These are phyloP conservation scores for Morella rubra DNA, from an alignment of 306 rosid species.

Conservation along the genomic window DNA sequence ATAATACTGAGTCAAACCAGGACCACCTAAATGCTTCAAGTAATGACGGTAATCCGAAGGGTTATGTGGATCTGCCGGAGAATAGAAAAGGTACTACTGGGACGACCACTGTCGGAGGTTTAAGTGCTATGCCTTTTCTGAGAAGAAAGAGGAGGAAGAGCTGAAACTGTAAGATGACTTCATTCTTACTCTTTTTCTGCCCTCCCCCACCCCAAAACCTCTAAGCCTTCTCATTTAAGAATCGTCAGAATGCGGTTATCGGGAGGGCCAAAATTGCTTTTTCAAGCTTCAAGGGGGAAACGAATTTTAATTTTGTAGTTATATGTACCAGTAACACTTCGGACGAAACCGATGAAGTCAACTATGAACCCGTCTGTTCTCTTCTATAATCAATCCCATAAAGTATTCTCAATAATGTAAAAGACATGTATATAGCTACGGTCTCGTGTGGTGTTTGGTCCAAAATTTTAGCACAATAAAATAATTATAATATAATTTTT, in stretches of 20 bases:
- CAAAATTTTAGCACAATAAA: no score
- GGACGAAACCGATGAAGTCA: background rate
- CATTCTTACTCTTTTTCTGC: no score
- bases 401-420: no score
- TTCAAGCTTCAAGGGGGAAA: background rate
- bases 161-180: constrained; percentile 18
- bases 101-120: constrained; percentile 30
- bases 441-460: no score
- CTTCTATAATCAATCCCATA: no score
- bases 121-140: constrained; percentile 73
- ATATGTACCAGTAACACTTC: background rate
- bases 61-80: constrained; percentile 25
- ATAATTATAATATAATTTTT: no score
- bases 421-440: no score
- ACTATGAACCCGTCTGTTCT: background rate
- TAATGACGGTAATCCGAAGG: constrained; percentile 29
- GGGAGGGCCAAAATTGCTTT: background rate
- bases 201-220: no score
- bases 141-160: constrained; percentile 57
- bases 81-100: constrained; percentile 26
- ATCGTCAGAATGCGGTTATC: background rate
- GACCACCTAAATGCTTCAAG: constrained; percentile 18
- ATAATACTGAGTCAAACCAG: constrained; percentile 20
- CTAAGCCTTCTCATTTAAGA: background rate
- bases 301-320: background rate